Evolutionary conservation across 805 yeast species (phyloP), one percentile per base, ranked within the genome.

Genomic region (Vanderwaltozyma polyspora): DNA sequence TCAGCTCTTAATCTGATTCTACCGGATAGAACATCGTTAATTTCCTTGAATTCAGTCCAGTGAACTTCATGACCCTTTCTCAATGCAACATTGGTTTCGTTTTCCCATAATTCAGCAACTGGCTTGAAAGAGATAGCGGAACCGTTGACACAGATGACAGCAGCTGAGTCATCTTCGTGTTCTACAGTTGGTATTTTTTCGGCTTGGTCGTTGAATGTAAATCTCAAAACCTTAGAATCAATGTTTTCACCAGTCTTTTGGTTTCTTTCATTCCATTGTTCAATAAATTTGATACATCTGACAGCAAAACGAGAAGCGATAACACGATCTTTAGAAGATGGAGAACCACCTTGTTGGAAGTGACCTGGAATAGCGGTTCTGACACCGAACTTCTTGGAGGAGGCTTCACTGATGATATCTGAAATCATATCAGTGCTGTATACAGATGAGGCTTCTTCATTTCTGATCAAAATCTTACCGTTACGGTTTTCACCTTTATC

Each of bases 331-430:
- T 87, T 81, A 6, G 97, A 85, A 6, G 95, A 79, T 33, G 98
- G 98, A 35, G 76, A 72, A 40, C 87, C 91, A 57, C 98, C 98
- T 63, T 91, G 98, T 68, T 91, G 98, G 38, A 89, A 91, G 55
- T 89, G 97, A 21, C 98, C 98, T 19, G 98, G 98, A 40, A 87
- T 75, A 12, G 97, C 97, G 4, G 95, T 86, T 57, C 93, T 79
- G 13, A 91, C 80, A 50, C 87, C 96, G 55, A 83, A 91, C 44
- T 68, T 69, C 31, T 81, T 83, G 25, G 70, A 60, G 24, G 86
- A 77, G 49, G 84, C 87, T 51, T 80, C 81, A 40, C 76, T 75
- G 48, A 89, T 79, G 38, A 91, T 83, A 41, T 82, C 77, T 12
- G 95, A 85, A 49, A 91, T 69, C 38, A 83, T 67, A 43, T 82